Evolutionary conservation across 73 alveolate species (phyloP).

Genomic region (Paramecium octaurelia): DNA sequence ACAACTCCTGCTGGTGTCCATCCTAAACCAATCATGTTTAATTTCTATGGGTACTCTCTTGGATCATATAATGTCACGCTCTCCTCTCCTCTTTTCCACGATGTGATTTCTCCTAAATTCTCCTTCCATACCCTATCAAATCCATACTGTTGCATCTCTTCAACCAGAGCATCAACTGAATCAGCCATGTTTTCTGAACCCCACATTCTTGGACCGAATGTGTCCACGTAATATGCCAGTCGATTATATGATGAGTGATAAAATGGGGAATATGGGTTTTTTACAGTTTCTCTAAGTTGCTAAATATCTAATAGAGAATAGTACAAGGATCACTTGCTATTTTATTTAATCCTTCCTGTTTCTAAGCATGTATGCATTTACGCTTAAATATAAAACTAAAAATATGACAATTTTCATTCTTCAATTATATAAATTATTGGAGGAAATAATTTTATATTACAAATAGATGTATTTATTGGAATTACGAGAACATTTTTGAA

Average conservation of each 20-base stretch:
- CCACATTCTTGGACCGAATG: constrained; percentile 64
- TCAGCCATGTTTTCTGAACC: constrained; percentile 11
- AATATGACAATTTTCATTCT: background rate
- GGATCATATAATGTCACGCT: constrained; percentile 30
- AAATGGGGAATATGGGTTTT: background rate
- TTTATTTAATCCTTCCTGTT: background rate
- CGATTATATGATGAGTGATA: constrained; percentile 42
- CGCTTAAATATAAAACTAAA: background rate
- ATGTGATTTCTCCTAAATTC: constrained; percentile 4
- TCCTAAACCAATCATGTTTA: constrained; percentile 59
- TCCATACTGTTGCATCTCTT: background rate
- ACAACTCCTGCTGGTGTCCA: constrained; percentile 13
- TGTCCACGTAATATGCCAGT: constrained; percentile 59
- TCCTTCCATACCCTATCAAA: constrained; percentile 32
- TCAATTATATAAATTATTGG: background rate
- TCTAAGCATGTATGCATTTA: background rate
- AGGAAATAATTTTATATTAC: background rate
- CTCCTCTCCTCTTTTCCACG: constrained; percentile 62
- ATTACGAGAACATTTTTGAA: background rate
- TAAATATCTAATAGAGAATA: background rate
- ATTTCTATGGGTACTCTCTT: constrained; percentile 43
- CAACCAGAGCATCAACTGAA: background rate
- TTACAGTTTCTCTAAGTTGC: background rate
- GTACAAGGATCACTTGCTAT: background rate
- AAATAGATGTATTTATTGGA: background rate